These are phyloP conservation scores for Termitomyces sp. DNA, from an alignment of 768 basidiomycete species.

Conservation along the genomic window DNA sequence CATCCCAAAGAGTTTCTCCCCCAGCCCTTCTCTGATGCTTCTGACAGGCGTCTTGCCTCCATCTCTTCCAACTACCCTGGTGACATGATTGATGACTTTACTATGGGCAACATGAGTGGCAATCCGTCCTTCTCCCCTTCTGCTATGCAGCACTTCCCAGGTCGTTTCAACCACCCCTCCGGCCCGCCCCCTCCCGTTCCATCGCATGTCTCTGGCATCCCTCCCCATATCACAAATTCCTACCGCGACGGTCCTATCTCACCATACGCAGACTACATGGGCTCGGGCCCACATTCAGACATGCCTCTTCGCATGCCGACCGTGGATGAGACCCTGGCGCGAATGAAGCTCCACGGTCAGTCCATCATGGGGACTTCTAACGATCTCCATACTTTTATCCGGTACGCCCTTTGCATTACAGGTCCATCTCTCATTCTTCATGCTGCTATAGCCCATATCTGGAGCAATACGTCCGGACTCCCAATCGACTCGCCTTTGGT, in stretches of 20 bases:
- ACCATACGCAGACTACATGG: slow-evolving; percentile 31
- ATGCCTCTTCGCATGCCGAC: slow-evolving; percentile 57
- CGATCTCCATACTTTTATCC: slow-evolving; percentile 78
- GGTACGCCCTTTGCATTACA: slow-evolving; percentile 36
- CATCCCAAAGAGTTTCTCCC: slow-evolving; percentile 55
- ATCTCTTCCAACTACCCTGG: slow-evolving; percentile 32
- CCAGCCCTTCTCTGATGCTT: slow-evolving; percentile 52
- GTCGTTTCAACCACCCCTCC: slow-evolving; percentile 44
- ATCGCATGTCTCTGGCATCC: slow-evolving; percentile 54
- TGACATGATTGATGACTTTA: slow-evolving; percentile 65
- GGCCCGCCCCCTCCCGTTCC: slow-evolving; percentile 35
- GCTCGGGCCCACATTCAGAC: slow-evolving; percentile 39
- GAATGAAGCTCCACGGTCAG: slow-evolving; percentile 58
- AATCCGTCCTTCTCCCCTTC: slow-evolving; percentile 44
- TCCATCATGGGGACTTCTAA: slow-evolving; percentile 57
- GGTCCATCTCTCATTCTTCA: background rate
- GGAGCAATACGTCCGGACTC: slow-evolving; percentile 79
- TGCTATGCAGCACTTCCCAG: slow-evolving; percentile 50
- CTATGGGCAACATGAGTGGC: slow-evolving; percentile 40
- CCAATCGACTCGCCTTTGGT: slow-evolving; percentile 84
- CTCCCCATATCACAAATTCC: slow-evolving; percentile 64
- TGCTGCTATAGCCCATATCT: slow-evolving; percentile 57
- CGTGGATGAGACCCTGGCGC: slow-evolving; percentile 57
- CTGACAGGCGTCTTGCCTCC: slow-evolving; percentile 53
- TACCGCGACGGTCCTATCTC: slow-evolving; percentile 50